These are phyloP conservation scores for Parastagonospora nodorum DNA, from an alignment of 2,329 filamentous ascomycete genomes.

Conservation along the genomic window DNA sequence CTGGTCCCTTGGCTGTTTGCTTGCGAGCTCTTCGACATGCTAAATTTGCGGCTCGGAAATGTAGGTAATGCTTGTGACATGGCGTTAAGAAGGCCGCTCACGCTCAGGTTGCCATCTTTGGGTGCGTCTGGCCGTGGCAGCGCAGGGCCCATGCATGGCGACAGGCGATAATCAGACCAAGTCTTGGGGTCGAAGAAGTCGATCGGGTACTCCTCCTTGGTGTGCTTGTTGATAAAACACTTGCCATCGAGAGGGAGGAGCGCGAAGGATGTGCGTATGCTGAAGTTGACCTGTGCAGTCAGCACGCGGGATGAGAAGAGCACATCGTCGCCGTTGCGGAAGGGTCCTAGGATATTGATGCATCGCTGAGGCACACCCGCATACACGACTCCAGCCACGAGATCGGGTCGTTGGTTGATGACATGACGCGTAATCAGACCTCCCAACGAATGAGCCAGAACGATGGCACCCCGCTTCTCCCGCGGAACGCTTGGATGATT, in stretches of 20 bases:
- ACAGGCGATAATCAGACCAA: slow-evolving; percentile 79
- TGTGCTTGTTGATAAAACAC: slow-evolving; percentile 84
- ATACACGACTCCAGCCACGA: slow-evolving; percentile 85
- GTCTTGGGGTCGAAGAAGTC: slow-evolving; percentile 81
- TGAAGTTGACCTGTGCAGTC: slow-evolving; percentile 92
- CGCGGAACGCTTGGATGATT: slow-evolving; percentile 64
- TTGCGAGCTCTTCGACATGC: slow-evolving; percentile 39
- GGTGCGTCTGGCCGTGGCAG: slow-evolving; percentile 60
- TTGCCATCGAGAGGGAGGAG: slow-evolving; percentile 84
- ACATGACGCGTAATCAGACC: slow-evolving; percentile 87
- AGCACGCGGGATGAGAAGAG: slow-evolving; percentile 86
- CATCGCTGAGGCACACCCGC: slow-evolving; percentile 84
- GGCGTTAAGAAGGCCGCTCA: slow-evolving; percentile 53
- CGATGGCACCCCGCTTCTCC: slow-evolving; percentile 70
- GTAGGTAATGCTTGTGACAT: slow-evolving; percentile 54
- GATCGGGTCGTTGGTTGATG: slow-evolving; percentile 80
- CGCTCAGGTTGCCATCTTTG: slow-evolving; percentile 45
- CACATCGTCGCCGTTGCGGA: slow-evolving; percentile 92
- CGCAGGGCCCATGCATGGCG: slow-evolving; percentile 74
- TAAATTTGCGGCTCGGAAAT: slow-evolving; percentile 45
- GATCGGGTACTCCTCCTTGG: slow-evolving; percentile 77
- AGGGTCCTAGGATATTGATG: slow-evolving; percentile 86
- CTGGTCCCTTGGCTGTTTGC: slow-evolving; percentile 1
- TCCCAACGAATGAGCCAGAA: slow-evolving; percentile 86
- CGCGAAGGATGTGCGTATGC: slow-evolving; percentile 81